Evolutionary conservation across 1,284 basidiomycete genomes (phyloP).

Genomic region (Trametes polyzona): DNA sequence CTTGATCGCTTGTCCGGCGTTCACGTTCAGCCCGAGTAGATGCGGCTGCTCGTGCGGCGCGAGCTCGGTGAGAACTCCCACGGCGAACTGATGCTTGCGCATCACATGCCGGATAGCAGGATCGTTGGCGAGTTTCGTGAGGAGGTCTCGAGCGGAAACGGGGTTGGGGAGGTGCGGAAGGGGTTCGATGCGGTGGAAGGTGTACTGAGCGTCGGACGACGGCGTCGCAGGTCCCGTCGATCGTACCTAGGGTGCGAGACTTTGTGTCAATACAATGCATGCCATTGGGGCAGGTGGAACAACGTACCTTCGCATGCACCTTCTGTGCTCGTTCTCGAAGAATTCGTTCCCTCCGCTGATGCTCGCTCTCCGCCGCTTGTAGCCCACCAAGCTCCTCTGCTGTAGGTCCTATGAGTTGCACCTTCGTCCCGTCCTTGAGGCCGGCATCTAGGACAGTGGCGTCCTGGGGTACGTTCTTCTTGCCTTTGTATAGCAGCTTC

Average conservation of each 20-base stretch:
- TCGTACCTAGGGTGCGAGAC: constrained; percentile 47
- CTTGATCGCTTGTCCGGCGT: constrained; percentile 64
- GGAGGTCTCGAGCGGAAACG: constrained; percentile 52
- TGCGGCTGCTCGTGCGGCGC: constrained; percentile 76
- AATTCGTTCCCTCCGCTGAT: constrained; percentile 57
- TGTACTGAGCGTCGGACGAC: constrained; percentile 47
- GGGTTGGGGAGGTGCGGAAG: constrained; percentile 68
- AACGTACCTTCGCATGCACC: constrained; percentile 59
- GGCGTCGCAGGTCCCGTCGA: constrained; percentile 51
- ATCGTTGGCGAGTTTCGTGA: constrained; percentile 65
- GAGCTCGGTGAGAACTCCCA: constrained; percentile 72
- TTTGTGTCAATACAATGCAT: neutral
- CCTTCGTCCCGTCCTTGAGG: constrained; percentile 61
- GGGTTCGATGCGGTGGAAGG: constrained; percentile 66
- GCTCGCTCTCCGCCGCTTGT: constrained; percentile 58
- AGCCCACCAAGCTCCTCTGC: constrained; percentile 56
- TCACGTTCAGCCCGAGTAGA: constrained; percentile 72
- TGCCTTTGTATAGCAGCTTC: constrained; percentile 75
- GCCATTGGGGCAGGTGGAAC: neutral
- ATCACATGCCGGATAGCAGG: constrained; percentile 72
- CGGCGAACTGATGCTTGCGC: constrained; percentile 65
- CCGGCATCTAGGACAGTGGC: constrained; percentile 55
- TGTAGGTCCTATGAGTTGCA: constrained; percentile 72
- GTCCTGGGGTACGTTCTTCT: constrained; percentile 45
- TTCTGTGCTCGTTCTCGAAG: constrained; percentile 60